Base-by-base conservation (phyloP, 208 protist genomes). In the Herpetomonas muscarum region DNA sequence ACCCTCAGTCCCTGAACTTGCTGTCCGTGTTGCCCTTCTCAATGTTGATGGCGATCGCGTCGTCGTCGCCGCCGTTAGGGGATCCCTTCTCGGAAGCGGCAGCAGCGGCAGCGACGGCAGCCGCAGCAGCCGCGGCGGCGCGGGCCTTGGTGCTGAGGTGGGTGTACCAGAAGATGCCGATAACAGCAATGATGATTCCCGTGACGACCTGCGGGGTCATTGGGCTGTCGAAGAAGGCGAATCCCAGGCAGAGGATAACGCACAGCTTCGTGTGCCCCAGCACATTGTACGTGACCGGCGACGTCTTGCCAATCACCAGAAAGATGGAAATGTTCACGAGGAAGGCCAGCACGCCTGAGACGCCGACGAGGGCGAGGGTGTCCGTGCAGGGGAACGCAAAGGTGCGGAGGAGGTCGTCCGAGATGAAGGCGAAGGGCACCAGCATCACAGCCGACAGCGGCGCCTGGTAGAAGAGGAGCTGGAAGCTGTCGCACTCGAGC, bases 271-370 rank as follows among this genome's bases (percentile, higher is more conserved):
- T 85, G 66, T 93, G 86, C 0, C 87, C 86, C 28, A 94, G 55
- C 30, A 97, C 88, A 53, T 95, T 87, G 67, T 90, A 94, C 54
- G 88, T 94, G 28, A 94, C 69, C 0, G 88, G 83, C 1, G 81
- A 90, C 5, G 87, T 94, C 57, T 85, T 85, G 25, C 87, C 84
- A 62, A 95, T 92, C 28, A 94, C 84, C 9, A 94, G 57, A 67
- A 93, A 95, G 37, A 90, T 91, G 26, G 87, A 91, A 10, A 94
- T 67, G 69, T 97, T 97, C 10, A 95, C 87, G 13, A 82, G 60
- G 61, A 93, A 92, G 25, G 91, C 83, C 17, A 92, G 48, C 19
- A 88, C 4, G 25, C 69, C 66, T 0, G 78, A 87, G 15, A 90
- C 51, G 21, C 78, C 1, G 41, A 88, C 83, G n/a, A 71, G 32